Base-by-base conservation (phyloP, 169 alveolate genomes). In the Ichthyophthirius multifiliis region DNA sequence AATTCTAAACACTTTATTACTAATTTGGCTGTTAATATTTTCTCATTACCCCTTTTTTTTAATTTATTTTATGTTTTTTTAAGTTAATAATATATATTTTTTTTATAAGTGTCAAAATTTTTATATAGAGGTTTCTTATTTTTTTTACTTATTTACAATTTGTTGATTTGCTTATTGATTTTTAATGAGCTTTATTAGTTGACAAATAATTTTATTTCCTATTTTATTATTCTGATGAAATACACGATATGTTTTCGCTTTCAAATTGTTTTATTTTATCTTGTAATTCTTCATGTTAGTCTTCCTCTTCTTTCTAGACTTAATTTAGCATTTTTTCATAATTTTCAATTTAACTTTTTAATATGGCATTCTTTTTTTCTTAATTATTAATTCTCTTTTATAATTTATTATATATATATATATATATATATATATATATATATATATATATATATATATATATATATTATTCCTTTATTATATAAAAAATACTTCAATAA, bases 341-440 rank as follows among this genome's bases (percentile, higher is more conserved):
- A 18, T 81, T 46, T n/a, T 81, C 43, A 12, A 81, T 73, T 48
- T 81, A 79, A 16, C 73, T 31, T 67, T 79, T 79, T 16, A 73
- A 63, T 4, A 71, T 67, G 13, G 76, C 86, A 81, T 81, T 81
- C 44, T 71, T 43, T 73, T 81, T 39, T 81, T 81, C 75, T 67
- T 71, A 81, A 73, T 81, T 12, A 81, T 73, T 13, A 81, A 37
- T 23, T 81, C 86, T 39, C 77, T 67, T 6, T 6, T 6, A n/a
- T 6, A 45, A 45, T 45, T 45, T n/a, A 6, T 4, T n/a, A 6
- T 6, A 45, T n/a, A 6, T n/a, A 45, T 45, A n/a, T n/a, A n/a
- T n/a, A n/a, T n/a, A n/a, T n/a, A n/a, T n/a, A n/a, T n/a, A n/a
- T n/a, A n/a, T n/a, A n/a, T n/a, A n/a, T n/a, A 41, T 31, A n/a